Evolutionary conservation across 768 basidiomycete genomes (phyloP), one percentile per base, ranked within the genome.

Genomic region (Psilocybe azurescens): DNA sequence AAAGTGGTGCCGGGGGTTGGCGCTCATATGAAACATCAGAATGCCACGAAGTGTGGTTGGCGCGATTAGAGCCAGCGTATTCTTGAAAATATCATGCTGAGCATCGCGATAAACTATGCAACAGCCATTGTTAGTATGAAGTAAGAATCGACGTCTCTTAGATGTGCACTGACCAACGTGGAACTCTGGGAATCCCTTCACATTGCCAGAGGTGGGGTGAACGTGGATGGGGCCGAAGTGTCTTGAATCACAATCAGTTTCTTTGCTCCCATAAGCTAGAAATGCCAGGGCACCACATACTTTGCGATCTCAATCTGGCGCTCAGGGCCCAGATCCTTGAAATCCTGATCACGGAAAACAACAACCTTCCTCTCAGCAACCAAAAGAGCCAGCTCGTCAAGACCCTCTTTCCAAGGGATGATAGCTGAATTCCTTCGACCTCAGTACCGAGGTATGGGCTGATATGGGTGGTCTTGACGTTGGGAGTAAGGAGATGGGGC

Each of bases 11-110:
- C 79, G 2, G 84, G 5, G 85, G 80, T 64, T 85, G 84, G 58
- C 77, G 78, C 73, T 86, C 85, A 69, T 86, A 85, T 0, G 83
- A 84, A n/a, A 86, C 79, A 59, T 86, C 84, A 5, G 84, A 86
- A 68, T 85, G 84, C 85, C 84, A 85, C 61, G 75, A 75, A 6
- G 75, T 77, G n/a, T 68, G 69, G 69, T 73, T 80, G 56, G 76
- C 73, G 11, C 81, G 77, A 63, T 82, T 78, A 18, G 65, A 74
- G 13, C 80, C 79, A 28, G 76, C 36, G 67, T 82, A 80, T 53
- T 83, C 81, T 53, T 68, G 69, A 84, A 78, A 3, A 66, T 61
- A 60, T 84, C 79, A 60, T 81, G 67, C 28, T 78, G 67, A 2
- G 76, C 72, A 67, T 84, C 83, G 33, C 84, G 79, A 68, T 87